These are phyloP conservation scores for Coniferiporia weirii DNA, from an alignment of 1,284 basidiomycete species.

Conservation along the genomic window DNA sequence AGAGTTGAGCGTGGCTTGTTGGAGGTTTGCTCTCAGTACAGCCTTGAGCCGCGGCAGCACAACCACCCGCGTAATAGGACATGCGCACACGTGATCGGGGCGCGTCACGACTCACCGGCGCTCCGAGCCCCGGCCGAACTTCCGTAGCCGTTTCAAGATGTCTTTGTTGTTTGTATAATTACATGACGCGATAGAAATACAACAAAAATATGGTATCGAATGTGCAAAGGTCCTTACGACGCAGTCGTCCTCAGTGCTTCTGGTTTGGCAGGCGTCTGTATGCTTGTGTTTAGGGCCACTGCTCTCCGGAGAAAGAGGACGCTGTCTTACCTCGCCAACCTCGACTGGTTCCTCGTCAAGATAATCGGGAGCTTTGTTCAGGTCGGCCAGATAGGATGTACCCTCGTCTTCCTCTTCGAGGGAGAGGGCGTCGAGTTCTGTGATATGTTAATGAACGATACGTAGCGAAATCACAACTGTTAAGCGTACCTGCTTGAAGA, in stretches of 20 bases:
- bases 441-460: slow-evolving; percentile 10
- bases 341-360: slow-evolving; percentile 82
- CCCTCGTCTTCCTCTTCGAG: slow-evolving; percentile 87
- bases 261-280: slow-evolving; percentile 34
- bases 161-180: not conserved
- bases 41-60: no score
- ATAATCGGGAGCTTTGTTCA: slow-evolving; percentile 86
- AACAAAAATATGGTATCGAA: not conserved
- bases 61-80: no score
- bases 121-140: no score
- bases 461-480: not conserved
- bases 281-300: not conserved
- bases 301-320: not conserved
- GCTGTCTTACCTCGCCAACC: slow-evolving; percentile 45
- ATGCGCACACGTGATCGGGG: no score
- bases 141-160: not conserved
- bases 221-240: not conserved
- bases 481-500: slow-evolving; percentile 80
- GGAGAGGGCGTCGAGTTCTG: slow-evolving; percentile 86
- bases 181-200: not conserved
- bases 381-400: slow-evolving; percentile 78
- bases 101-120: no score
- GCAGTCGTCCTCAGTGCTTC: slow-evolving; percentile 54
- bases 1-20: no score
- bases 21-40: no score